Base-by-base conservation (phyloP, 75 land plant genomes). In the Pinus tabuliformis region DNA sequence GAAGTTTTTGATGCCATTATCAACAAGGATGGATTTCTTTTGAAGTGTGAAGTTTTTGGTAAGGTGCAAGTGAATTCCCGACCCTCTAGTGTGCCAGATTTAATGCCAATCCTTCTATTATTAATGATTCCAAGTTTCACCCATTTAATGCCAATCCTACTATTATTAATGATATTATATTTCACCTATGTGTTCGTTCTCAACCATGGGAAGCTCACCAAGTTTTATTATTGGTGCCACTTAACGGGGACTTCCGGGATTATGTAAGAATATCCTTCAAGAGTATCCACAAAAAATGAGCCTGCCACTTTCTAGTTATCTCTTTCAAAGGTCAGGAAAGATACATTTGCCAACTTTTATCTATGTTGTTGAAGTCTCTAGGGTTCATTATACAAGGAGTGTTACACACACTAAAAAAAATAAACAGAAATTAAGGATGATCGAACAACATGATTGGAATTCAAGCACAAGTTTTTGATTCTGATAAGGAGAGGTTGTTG, bases 191-290 rank as follows among this genome's bases (percentile, higher is more conserved):
- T 30, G 0, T 30, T 30, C 30, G 30, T 30, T 30, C 30, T 30
- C 30, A 1, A 1, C 30, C 30, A 30, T 30, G 30, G 30, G 30
- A 30, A 30, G n/a, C n/a, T n/a, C n/a, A n/a, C 30, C 30, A 30
- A 30, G 0, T 30, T 30, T 30, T 30, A 30, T 30, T 30, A 0
- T 30, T 30, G 30, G 30, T 30, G 30, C 30, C 30, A 30, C 30
- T 30, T 0, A n/a, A 30, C 1, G 30, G 30, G 30, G 30, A 30
- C 1, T 30, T 22, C 30, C 42, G 22, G 81, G 81, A 20, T 70
- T 80, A 20, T 75, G 58, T 49, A 80, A 80, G 60, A 80, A 80
- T 80, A 42, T 80, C 16, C 57, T 80, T 7, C 81, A 80, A 45
- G 79, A 75, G 71, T 80, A 80, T 65, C 68, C 72, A 57, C 81